Percentiles rank a stretch among this genome's conserved stretches.
phyloP scores from a whole-genome alignment of 208 protist genomes.

The Leishmania martiniquensis region DNA sequence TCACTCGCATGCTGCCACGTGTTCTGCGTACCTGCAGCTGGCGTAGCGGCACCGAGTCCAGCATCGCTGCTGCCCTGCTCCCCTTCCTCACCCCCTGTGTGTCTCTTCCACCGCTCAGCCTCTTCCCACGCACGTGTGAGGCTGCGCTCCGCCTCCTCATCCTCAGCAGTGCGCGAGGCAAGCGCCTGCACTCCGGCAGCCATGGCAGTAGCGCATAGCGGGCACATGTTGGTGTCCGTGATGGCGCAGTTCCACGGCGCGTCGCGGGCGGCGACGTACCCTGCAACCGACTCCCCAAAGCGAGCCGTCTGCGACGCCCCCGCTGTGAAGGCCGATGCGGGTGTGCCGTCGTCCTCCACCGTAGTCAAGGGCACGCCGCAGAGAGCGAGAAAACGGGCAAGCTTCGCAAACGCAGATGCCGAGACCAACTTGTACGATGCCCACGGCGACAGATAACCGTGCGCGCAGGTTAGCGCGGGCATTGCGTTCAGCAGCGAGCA shows the following conservation, averaged over 20 bases:
- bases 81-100: background rate
- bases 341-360: no score
- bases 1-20: background rate
- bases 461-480: constrained; percentile 39
- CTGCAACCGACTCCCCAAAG: background rate
- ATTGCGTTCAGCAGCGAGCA: constrained; percentile 25
- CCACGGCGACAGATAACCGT: constrained; percentile 54
- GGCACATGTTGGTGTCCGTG: constrained; percentile 43
- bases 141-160: constrained; percentile 35
- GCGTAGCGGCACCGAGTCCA: background rate
- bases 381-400: constrained; percentile 23
- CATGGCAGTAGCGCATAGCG: constrained; percentile 45
- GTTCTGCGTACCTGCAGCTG: background rate
- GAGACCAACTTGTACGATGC: constrained; percentile 58
- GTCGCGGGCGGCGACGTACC: background rate
- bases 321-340: background rate
- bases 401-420: constrained; percentile 14
- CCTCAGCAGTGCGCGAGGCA: constrained; percentile 32
- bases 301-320: background rate
- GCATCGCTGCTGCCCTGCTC: background rate
- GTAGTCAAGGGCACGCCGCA: constrained; percentile 7
- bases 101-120: constrained; percentile 16
- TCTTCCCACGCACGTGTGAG: constrained; percentile 31
- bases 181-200: constrained; percentile 39
- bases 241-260: constrained; percentile 21